Evolutionary conservation across 345 rosid genomes (phyloP).

Genomic region (Populus pruinosa): DNA sequence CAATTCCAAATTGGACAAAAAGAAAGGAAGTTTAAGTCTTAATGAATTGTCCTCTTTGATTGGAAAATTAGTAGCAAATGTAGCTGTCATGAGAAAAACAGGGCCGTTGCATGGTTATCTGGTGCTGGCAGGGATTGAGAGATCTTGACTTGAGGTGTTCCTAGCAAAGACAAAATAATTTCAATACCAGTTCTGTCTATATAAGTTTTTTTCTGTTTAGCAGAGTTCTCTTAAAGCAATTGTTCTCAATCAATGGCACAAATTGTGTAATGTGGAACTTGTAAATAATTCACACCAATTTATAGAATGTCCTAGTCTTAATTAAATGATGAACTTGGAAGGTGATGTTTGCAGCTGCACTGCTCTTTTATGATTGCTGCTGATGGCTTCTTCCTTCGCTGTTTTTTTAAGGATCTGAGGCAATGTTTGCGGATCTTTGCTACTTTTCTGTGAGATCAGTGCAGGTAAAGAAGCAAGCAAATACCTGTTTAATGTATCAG

Average conservation of each 20-base stretch:
- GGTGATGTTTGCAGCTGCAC: not conserved
- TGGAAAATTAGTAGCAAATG: not conserved
- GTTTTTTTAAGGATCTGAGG: slow-evolving; percentile 78
- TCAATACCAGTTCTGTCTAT: not conserved
- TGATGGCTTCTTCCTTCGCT: slow-evolving; percentile 12
- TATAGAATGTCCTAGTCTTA: not conserved
- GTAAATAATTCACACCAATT: not conserved
- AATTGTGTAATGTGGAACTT: not conserved
- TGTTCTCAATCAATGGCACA: not conserved
- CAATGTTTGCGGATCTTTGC: slow-evolving; percentile 99
- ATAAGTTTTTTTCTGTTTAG: not conserved
- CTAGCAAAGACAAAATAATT: not conserved
- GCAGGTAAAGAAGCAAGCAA: slow-evolving; percentile 60
- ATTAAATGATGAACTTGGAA: slow-evolving; percentile 3
- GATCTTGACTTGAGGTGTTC: not conserved
- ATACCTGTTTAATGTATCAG: slow-evolving; percentile 17
- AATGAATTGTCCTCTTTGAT: not conserved
- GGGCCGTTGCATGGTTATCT: not conserved
- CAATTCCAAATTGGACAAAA: not conserved
- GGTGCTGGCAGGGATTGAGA: not conserved
- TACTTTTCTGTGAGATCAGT: slow-evolving; percentile 92
- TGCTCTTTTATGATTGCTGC: slow-evolving; percentile 9
- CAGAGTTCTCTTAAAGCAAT: not conserved
- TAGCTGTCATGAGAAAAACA: not conserved
- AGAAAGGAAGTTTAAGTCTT: not conserved